These are phyloP conservation scores for Sherardia arvensis DNA, from an alignment of 257 asterid genomes.

Conservation along the genomic window DNA sequence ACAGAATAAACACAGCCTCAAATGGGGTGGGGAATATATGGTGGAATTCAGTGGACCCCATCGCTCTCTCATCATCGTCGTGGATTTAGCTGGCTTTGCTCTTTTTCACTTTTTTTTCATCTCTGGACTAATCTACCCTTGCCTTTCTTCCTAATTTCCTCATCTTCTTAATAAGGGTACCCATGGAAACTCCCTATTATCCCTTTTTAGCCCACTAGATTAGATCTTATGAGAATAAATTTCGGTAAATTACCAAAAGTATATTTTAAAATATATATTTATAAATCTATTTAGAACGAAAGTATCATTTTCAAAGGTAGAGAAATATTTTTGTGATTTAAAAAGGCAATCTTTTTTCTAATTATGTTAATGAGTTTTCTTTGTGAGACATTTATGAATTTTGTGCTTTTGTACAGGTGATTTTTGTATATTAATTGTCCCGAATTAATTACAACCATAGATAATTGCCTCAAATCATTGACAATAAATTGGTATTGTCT, in stretches of 20 bases:
- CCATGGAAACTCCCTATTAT: background rate
- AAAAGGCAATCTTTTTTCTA: background rate
- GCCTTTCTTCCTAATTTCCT: background rate
- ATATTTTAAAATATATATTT: no score
- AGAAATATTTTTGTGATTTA: no score
- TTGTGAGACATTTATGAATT: no score
- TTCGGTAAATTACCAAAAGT: background rate
- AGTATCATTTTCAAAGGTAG: background rate
- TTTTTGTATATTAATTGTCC: background rate
- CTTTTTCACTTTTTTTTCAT: slow-evolving; percentile 6
- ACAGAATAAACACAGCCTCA: slow-evolving; percentile 11
- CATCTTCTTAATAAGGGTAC: background rate
- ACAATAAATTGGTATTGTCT: no score
- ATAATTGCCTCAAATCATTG: no score
- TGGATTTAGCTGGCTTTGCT: slow-evolving; percentile 38
- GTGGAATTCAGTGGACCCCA: slow-evolving; percentile 32
- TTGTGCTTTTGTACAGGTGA: background rate
- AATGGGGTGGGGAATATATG: slow-evolving; percentile 5
- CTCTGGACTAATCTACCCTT: slow-evolving; percentile 32
- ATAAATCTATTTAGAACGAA: background rate
- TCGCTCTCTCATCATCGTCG: slow-evolving; percentile 33
- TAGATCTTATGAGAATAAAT: no score
- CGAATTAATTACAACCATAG: background rate
- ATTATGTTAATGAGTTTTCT: no score
- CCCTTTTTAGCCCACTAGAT: background rate